Conservation (phyloP, 495 filamentous ascomycete genomes). For the Staphylotrichum longicolle region DNA sequence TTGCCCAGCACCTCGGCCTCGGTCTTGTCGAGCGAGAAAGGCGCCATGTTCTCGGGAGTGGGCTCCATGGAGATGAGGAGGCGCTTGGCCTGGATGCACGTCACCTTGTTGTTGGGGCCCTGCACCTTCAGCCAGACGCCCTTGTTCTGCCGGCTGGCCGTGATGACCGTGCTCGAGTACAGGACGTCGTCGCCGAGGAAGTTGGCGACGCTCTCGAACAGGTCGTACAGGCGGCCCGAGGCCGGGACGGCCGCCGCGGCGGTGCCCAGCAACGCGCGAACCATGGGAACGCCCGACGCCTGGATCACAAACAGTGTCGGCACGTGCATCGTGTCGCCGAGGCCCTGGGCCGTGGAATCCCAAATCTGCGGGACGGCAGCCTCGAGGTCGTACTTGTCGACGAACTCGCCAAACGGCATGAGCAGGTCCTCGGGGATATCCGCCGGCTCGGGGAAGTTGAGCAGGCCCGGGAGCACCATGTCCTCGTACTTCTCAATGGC, state of each 20-base stretch:
- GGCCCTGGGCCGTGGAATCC: constrained; percentile 34
- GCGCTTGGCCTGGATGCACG: constrained; percentile 35
- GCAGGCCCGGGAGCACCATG: constrained; percentile 38
- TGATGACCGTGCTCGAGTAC: constrained; percentile 36
- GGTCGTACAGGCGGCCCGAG: constrained; percentile 36
- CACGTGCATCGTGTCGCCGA: constrained; percentile 39
- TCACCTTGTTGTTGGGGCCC: constrained; percentile 31
- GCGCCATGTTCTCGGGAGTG: constrained; percentile 28
- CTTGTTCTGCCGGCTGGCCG: constrained; percentile 13
- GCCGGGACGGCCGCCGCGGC: constrained; percentile 30
- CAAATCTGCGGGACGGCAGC: constrained; percentile 21
- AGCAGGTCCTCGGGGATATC: constrained; percentile 46
- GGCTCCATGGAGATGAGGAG: constrained; percentile 41
- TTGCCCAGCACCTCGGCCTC: constrained; percentile 35
- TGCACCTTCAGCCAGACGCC: constrained; percentile 34
- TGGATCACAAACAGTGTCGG: constrained; percentile 41
- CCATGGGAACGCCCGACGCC: constrained; percentile 39
- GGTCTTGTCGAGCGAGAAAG: constrained; percentile 34
- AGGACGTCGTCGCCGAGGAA: constrained; percentile 39
- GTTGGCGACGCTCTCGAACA: constrained; percentile 38
- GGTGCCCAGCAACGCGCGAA: constrained; percentile 25
- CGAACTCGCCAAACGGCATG: constrained; percentile 44
- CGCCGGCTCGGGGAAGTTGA: constrained; percentile 36
- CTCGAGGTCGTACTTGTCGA: constrained; percentile 33
- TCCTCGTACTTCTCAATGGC: constrained; percentile 38